A percentile compares a stretch with the other conserved stretches of the same genome.
phyloP scores from a whole-genome alignment of 2,329 filamentous ascomycete species.

The Cordyceps pruinosa region DNA sequence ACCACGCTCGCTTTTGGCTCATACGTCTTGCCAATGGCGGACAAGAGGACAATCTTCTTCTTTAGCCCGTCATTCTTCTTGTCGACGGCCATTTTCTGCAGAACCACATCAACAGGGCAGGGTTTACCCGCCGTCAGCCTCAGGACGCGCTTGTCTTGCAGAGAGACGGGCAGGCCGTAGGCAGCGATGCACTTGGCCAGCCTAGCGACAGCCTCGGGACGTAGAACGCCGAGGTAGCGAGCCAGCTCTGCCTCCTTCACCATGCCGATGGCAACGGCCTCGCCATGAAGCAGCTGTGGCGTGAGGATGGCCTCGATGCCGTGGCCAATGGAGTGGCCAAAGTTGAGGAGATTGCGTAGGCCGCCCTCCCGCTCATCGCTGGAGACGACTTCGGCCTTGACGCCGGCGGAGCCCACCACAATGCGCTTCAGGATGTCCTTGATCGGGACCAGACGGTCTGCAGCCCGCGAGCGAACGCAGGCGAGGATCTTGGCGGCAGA shows the following conservation, averaged over 20 bases:
- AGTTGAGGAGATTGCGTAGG: slow-evolving; percentile 89
- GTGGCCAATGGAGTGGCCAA: slow-evolving; percentile 96
- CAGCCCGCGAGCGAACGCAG: slow-evolving; percentile 27
- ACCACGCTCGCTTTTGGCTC: slow-evolving; percentile 86
- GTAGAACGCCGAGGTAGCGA: slow-evolving; percentile 77
- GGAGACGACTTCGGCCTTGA: slow-evolving; percentile 92
- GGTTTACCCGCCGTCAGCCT: slow-evolving; percentile 78
- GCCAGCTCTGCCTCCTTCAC: slow-evolving; percentile 94
- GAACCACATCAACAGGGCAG: slow-evolving; percentile 77
- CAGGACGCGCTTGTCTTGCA: slow-evolving; percentile 75
- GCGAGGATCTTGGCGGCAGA: slow-evolving; percentile 69
- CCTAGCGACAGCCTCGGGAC: slow-evolving; percentile 80
- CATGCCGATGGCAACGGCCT: slow-evolving; percentile 96
- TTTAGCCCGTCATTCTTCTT: slow-evolving; percentile 96
- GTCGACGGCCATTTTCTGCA: slow-evolving; percentile 94
- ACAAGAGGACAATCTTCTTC: slow-evolving; percentile 92
- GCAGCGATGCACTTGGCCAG: slow-evolving; percentile 90
- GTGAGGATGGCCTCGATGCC: slow-evolving; percentile 93
- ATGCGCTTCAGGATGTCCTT: slow-evolving; percentile 65
- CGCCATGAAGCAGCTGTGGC: slow-evolving; percentile 90
- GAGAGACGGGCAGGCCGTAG: slow-evolving; percentile 80
- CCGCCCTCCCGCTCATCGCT: slow-evolving; percentile 92
- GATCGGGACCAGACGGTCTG: slow-evolving; percentile 63
- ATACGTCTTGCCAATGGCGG: slow-evolving; percentile 79
- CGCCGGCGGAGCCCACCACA: slow-evolving; percentile 81